Base-by-base conservation (phyloP, 163 green algal species). In the Scenedesmus sp. region DNA sequence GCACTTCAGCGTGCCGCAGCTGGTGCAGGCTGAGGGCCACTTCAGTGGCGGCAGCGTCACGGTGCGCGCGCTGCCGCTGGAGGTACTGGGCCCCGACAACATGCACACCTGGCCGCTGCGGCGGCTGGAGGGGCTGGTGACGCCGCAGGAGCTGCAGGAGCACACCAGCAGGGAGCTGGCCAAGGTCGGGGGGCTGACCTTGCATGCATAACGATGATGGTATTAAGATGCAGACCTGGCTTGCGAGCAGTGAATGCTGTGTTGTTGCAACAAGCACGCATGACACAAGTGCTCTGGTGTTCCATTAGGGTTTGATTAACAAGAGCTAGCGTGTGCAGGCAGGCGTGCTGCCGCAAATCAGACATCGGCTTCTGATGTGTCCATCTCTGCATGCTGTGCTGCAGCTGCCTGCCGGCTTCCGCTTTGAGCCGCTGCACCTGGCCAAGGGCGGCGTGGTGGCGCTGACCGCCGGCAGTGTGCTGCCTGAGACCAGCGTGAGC, bases 401-500 rank as follows among this genome's bases (percentile, higher is more conserved):
- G 83, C 82, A 95, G 94, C 67, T 96, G 91, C 93, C 94, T 2
- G 60, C 46, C 18, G 55, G 73, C 0, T 57, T 96, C 34, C 82
- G 77, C 8, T 62, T 95, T n/a, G 94, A 96, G 87, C 93, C 92
- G 9, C 70, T 95, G 13, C 92, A 89, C 77, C 88, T 96, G 64
- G 76, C 87, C 0, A 54, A 66, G 0, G 87, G 87, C 23, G 83
- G 82, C 12, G 84, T 91, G 34, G 16, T 96, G 81, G 18, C 91
- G n/a, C 64, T 97, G 79, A 46, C 92, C 2, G 96, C 95, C 9
- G 96, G 96, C 18, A 94, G 88, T 16, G 73, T 54, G 10, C 67
- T 98, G n/a, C 96, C 96, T 12, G 95, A 96, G 54, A 97, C 93
- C 4, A 92, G 92, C 16, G 90, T 96, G 9, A 87, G 81, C 3